Evolutionary conservation across 345 rosid species (phyloP).

Genomic region (Pelargonium nanum): DNA sequence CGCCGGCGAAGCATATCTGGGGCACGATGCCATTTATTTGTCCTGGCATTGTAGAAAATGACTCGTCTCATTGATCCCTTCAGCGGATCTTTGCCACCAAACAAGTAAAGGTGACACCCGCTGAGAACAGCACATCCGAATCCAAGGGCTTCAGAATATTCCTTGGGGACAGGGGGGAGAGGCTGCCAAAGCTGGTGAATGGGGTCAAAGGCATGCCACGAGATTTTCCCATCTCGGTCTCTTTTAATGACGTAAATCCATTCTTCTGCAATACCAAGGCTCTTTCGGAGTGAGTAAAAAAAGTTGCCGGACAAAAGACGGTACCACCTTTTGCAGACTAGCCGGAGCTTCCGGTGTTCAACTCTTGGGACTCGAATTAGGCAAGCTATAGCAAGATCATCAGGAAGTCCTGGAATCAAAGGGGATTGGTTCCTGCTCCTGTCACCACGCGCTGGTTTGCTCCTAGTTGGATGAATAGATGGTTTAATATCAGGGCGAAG

Average conservation of each 20-base stretch:
- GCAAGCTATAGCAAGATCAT: slow-evolving; percentile 82
- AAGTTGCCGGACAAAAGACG: slow-evolving; percentile 60
- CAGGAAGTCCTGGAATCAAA: slow-evolving; percentile 66
- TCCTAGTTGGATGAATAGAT: slow-evolving; percentile 61
- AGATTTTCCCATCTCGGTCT: slow-evolving; percentile 61
- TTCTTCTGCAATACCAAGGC: slow-evolving; percentile 59
- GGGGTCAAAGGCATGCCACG: slow-evolving; percentile 82
- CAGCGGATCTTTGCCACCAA: slow-evolving; percentile 67
- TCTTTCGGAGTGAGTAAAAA: slow-evolving; percentile 59
- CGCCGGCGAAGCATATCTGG: slow-evolving; percentile 74
- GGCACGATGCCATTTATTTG: slow-evolving; percentile 72
- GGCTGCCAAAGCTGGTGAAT: slow-evolving; percentile 68
- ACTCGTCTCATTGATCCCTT: slow-evolving; percentile 75
- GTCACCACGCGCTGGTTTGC: slow-evolving; percentile 43
- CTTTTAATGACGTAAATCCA: slow-evolving; percentile 66
- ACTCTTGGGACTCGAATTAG: slow-evolving; percentile 52
- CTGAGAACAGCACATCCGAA: slow-evolving; percentile 74
- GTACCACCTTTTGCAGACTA: slow-evolving; percentile 69
- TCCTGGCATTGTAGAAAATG: slow-evolving; percentile 57
- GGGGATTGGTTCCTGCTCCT: slow-evolving; percentile 57
- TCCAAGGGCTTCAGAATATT: slow-evolving; percentile 62
- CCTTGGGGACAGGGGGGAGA: slow-evolving; percentile 67
- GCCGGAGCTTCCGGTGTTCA: slow-evolving; percentile 61
- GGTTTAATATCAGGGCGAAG: slow-evolving; percentile 66
- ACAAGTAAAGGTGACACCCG: slow-evolving; percentile 69